Evolutionary conservation across 1,284 basidiomycete species (phyloP), one percentile per base, ranked within the genome.

Genomic region (Coniophora puteana): DNA sequence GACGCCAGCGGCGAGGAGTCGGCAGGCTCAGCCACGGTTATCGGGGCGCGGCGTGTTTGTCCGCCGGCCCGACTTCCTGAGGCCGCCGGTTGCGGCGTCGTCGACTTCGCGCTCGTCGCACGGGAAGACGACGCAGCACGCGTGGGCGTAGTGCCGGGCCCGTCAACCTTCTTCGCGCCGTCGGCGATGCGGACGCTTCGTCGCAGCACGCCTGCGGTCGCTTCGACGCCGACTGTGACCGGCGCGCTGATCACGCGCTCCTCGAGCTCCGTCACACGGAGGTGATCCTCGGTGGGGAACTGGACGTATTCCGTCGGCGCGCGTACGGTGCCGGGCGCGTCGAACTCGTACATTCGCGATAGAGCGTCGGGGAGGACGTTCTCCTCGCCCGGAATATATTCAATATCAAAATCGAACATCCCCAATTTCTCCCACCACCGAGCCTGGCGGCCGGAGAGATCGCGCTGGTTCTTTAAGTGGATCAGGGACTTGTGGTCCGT

Each of bases 401-500:
- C 25, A 3, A 68, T 53, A 4, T 39, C 32, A 44, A 61, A 66
- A 17, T 65, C 49, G 35, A 66, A 68, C 18, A 59, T 60, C 26
- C 42, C 50, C 7, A 66, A 29, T 8, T 46, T 39, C 17, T 63
- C 61, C 16, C 61, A 30, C 66, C 58, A 68, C 16, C 60, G 44
- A 10, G 48, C 51, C 48, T 62, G 65, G 5, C 54, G 39, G 0
- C 53, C 46, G 0, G 61, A 62, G 20, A 68, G 40, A 14, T 57
- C 52, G 39, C 53, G 55, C 42, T 68, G 66, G 2, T 47, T 54
- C 48, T 48, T 40, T 2, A 70, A 36, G 40, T 54, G 51, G 17
- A 57, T 51, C 1, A 69, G 52, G 0, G 51, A 54, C 23, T 57
- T 47, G 36, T 69, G 66, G 38, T 69, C 67, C 0, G 61, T 66